These are phyloP conservation scores for Decorospora gaudefroyi DNA, from an alignment of 2,329 filamentous ascomycete genomes.

Conservation along the genomic window DNA sequence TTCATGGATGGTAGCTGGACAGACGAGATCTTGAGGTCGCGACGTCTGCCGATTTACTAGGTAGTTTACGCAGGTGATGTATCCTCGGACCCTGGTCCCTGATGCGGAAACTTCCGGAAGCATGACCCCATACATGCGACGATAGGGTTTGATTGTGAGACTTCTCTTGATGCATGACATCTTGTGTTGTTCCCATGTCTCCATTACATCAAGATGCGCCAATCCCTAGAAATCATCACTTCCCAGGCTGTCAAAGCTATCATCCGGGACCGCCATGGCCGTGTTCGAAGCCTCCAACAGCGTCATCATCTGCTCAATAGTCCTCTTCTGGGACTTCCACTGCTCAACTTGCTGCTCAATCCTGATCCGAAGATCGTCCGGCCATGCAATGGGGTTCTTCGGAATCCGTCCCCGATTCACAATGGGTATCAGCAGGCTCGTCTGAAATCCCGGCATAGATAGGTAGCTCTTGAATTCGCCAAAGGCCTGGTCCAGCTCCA, in stretches of 20 bases:
- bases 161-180: too few species aligned
- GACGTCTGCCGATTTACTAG: too few species aligned
- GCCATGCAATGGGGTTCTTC: slow-evolving; percentile 32
- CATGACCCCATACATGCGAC: too few species aligned
- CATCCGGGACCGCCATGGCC: slow-evolving; percentile 28
- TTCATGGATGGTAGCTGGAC: too few species aligned
- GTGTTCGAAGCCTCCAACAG: slow-evolving; percentile 28
- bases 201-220: too few species aligned
- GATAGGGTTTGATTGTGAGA: too few species aligned
- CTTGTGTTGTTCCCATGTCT: too few species aligned
- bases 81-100: too few species aligned
- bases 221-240: too few species aligned
- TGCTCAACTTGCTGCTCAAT: slow-evolving; percentile 26
- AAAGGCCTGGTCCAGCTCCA: slow-evolving; percentile 10
- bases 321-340: slow-evolving; percentile 29
- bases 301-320: slow-evolving; percentile 22
- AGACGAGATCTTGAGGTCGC: too few species aligned
- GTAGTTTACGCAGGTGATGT: too few species aligned
- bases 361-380: slow-evolving; percentile 15
- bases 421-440: slow-evolving; percentile 1
- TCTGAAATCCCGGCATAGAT: slow-evolving; percentile 10
- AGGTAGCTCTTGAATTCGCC: slow-evolving; percentile 23
- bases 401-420: slow-evolving; percentile 8
- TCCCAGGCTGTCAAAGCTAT: slow-evolving; percentile 32
- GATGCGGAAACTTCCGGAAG: too few species aligned